These are phyloP conservation scores for Didymella sp. DNA, from an alignment of 2,329 filamentous ascomycete genomes.

Conservation along the genomic window DNA sequence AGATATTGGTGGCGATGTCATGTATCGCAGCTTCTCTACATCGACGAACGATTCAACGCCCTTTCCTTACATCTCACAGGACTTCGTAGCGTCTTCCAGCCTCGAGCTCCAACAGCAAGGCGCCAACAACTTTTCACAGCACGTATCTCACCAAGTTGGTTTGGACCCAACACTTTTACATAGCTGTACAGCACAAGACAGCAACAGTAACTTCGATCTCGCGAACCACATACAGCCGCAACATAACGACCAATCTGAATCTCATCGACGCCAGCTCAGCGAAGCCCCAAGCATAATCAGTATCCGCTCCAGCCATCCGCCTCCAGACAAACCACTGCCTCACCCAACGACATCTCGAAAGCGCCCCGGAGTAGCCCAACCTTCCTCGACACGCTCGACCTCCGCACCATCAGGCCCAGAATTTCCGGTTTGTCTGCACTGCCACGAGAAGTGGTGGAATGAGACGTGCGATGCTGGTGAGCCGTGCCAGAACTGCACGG, in stretches of 20 bases:
- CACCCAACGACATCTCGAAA: neutral
- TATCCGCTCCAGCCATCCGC: neutral
- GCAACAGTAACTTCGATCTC: neutral
- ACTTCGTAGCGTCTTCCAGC: neutral
- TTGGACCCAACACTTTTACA: neutral
- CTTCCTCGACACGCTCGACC: neutral
- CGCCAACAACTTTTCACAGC: neutral
- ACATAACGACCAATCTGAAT: neutral
- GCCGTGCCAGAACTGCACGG: conserved; percentile 14
- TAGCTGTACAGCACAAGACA: neutral
- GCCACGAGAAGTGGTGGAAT: conserved; percentile 18
- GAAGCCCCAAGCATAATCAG: neutral
- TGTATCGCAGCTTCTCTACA: neutral
- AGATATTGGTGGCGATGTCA: neutral
- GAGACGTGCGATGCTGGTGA: conserved; percentile 9
- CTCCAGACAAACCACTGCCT: neutral
- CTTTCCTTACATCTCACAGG: neutral
- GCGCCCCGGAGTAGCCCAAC: neutral
- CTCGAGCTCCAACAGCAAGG: neutral
- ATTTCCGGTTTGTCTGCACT: conserved; percentile 10
- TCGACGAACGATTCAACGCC: no score
- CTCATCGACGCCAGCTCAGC: neutral
- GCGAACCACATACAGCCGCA: neutral
- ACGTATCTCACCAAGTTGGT: neutral
- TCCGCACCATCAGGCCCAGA: neutral